Percentiles rank a stretch among this genome's conserved stretches.
phyloP scores from a whole-genome alignment of 1,284 basidiomycete species.

The Cutaneotrichosporon curvatum region DNA sequence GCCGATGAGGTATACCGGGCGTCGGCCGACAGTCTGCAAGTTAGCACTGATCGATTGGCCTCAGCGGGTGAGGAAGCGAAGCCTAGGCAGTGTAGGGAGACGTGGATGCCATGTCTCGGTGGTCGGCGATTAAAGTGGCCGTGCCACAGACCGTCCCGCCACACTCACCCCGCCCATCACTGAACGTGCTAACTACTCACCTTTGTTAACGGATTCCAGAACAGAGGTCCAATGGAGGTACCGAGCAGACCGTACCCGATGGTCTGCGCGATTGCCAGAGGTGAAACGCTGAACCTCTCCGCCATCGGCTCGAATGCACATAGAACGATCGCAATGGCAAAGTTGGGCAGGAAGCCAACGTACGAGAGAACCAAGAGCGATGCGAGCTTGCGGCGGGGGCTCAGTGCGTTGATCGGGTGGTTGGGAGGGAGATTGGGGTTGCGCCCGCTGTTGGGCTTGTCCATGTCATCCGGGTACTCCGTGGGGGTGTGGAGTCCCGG shows the following conservation, averaged over 20 bases:
- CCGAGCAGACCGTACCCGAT: slow-evolving; percentile 44
- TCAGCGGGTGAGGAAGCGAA: too few relatives aligned
- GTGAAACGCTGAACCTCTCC: slow-evolving; percentile 12
- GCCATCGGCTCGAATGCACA: slow-evolving; percentile 12
- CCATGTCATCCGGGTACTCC: not conserved
- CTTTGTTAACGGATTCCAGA: slow-evolving; percentile 30
- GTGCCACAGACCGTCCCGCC: too few relatives aligned
- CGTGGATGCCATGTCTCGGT: too few relatives aligned
- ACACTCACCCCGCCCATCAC: too few relatives aligned
- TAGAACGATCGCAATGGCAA: slow-evolving; percentile 19
- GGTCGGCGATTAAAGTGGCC: too few relatives aligned
- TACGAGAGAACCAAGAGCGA: slow-evolving; percentile 31
- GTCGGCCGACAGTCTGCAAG: slow-evolving; percentile 31
- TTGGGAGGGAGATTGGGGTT: slow-evolving; percentile 13
- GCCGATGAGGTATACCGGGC: slow-evolving; percentile 40
- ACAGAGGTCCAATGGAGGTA: slow-evolving; percentile 38
- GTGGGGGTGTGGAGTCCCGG: too few relatives aligned
- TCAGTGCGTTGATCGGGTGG: slow-evolving; percentile 31
- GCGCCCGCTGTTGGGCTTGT: not conserved
- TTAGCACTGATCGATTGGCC: too few relatives aligned
- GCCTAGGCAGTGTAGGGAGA: too few relatives aligned
- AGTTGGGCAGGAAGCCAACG: slow-evolving; percentile 35
- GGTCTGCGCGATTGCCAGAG: slow-evolving; percentile 34
- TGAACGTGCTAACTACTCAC: too few relatives aligned
- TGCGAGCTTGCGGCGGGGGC: slow-evolving; percentile 28